phyloP scores from a whole-genome alignment of 768 basidiomycete species.

The Tremella yokohamensis region DNA sequence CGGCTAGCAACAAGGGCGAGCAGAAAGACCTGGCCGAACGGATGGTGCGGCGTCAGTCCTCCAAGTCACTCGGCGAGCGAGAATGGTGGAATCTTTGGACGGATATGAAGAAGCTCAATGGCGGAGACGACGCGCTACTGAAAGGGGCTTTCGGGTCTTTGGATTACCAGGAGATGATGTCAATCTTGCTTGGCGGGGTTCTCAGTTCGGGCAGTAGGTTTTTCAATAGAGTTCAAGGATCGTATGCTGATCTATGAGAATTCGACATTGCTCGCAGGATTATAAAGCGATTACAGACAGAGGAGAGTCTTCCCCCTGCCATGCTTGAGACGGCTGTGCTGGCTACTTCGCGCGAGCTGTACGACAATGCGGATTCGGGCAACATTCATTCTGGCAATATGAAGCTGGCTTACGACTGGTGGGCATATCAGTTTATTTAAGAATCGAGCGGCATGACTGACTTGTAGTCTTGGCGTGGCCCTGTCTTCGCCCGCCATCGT shows the following conservation, averaged over 20 bases:
- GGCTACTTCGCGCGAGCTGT: slow-evolving; percentile 77
- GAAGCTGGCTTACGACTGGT: slow-evolving; percentile 98
- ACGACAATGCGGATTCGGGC: slow-evolving; percentile 87
- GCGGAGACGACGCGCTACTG: slow-evolving; percentile 60
- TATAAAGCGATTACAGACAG: slow-evolving; percentile 56
- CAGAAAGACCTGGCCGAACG: slow-evolving; percentile 82
- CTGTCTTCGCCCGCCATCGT: slow-evolving; percentile 61
- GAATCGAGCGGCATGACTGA: not conserved
- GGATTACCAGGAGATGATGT: slow-evolving; percentile 64
- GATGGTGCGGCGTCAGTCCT: slow-evolving; percentile 58
- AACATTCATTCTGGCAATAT: slow-evolving; percentile 92
- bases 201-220: slow-evolving; percentile 82
- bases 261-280: slow-evolving; percentile 57
- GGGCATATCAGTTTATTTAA: slow-evolving; percentile 23
- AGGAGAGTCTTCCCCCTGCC: slow-evolving; percentile 57
- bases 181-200: slow-evolving; percentile 82
- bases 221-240: not conserved
- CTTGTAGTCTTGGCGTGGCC: slow-evolving; percentile 69
- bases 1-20: slow-evolving; percentile 61
- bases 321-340: slow-evolving; percentile 75
- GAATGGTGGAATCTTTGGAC: slow-evolving; percentile 86
- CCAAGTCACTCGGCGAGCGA: slow-evolving; percentile 50
- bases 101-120: slow-evolving; percentile 79
- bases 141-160: slow-evolving; percentile 78
- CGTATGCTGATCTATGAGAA: slow-evolving; percentile 20